A percentile compares a stretch with the other conserved stretches of the same genome.
These are phyloP conservation scores for Hanseniaspora meyeri DNA, from an alignment of 805 yeast species.

Conservation along the genomic window DNA sequence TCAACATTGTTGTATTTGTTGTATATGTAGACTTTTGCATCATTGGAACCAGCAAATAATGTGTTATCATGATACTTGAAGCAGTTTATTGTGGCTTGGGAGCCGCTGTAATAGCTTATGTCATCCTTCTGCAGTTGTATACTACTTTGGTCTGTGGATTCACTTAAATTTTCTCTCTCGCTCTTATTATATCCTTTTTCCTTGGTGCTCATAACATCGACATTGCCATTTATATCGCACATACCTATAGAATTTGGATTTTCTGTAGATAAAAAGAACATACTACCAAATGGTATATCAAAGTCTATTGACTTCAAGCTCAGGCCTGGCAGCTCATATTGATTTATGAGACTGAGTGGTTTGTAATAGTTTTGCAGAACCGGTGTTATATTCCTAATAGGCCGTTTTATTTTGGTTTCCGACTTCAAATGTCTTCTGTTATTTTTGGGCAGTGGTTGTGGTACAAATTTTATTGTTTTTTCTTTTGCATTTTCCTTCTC, in stretches of 20 bases:
- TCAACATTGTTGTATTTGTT: constrained; percentile 26
- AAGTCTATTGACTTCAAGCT: constrained; percentile 49
- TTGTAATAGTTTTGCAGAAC: constrained; percentile 53
- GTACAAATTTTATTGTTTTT: constrained; percentile 15
- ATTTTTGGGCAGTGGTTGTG: constrained; percentile 23
- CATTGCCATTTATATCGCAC: neutral
- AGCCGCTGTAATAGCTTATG: neutral
- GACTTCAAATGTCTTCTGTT: constrained; percentile 19
- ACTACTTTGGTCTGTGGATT: neutral
- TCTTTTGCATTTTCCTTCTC: constrained; percentile 15
- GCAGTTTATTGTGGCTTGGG: constrained; percentile 40
- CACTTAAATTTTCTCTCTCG: constrained; percentile 6
- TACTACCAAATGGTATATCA: constrained; percentile 60
- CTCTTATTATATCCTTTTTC: constrained; percentile 15
- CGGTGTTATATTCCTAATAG: constrained; percentile 41
- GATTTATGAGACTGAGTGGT: constrained; percentile 43
- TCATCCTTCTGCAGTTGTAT: neutral
- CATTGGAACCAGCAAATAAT: constrained; percentile 43
- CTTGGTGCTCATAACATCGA: neutral
- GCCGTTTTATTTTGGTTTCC: constrained; percentile 8
- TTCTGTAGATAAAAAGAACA: constrained; percentile 42
- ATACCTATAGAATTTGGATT: neutral
- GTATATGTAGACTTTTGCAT: constrained; percentile 54
- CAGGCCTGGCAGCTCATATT: constrained; percentile 40
- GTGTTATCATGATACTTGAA: constrained; percentile 45